phyloP scores from a whole-genome alignment of 805 yeast genomes.

The Candida hispaniensis region DNA sequence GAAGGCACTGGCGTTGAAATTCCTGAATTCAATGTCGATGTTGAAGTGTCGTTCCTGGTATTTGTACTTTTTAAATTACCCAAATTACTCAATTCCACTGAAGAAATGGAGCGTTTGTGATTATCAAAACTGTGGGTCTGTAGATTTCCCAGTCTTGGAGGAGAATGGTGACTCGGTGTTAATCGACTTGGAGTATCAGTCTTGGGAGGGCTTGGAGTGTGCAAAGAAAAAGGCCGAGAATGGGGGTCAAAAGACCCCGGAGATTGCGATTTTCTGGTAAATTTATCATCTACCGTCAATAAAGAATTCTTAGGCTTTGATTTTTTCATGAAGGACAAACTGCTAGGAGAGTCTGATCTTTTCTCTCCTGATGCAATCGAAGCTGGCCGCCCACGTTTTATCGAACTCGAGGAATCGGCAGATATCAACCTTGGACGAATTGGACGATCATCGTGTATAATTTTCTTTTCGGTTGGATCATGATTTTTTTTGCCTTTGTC shows the following conservation, averaged over 20 bases:
- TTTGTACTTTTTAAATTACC: too few species aligned
- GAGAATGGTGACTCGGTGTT: conserved; percentile 33
- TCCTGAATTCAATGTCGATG: too few species aligned
- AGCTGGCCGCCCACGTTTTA: neutral
- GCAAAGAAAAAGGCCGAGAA: conserved; percentile 34
- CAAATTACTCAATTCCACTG: too few species aligned
- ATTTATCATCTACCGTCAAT: neutral
- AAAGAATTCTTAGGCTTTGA: neutral
- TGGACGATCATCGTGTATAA: too few species aligned
- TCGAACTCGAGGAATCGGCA: neutral
- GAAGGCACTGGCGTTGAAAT: conserved; percentile 55
- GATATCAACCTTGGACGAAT: neutral
- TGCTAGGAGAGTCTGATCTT: too few species aligned
- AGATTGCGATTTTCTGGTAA: neutral
- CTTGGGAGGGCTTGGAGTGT: conserved; percentile 57
- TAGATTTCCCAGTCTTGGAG: conserved; percentile 66
- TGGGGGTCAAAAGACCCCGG: conserved; percentile 33
- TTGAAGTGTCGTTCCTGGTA: too few species aligned
- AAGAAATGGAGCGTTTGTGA: too few species aligned
- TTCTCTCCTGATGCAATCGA: too few species aligned
- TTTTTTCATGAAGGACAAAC: too few species aligned
- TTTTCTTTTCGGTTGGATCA: too few species aligned
- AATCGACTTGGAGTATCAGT: conserved; percentile 46
- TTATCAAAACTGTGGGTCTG: too few species aligned
- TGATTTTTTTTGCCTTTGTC: too few species aligned